Conservation (phyloP, 2,329 filamentous ascomycete genomes). For the Phaeomoniella chlamydospora region DNA sequence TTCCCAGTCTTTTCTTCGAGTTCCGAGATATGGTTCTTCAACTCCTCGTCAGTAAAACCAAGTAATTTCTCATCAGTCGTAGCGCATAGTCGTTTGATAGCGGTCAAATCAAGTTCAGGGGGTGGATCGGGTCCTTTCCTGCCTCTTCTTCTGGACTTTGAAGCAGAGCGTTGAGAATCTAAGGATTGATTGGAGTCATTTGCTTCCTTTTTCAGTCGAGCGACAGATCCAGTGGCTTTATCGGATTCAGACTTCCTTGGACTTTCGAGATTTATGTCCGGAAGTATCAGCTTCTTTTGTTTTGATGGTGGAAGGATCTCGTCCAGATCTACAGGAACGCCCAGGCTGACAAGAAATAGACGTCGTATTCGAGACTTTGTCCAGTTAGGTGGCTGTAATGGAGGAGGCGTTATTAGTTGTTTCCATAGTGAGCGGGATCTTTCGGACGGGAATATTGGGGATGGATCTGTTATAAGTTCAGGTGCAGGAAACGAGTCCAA, state of each 20-base stretch:
- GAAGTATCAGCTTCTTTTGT: conserved; percentile 92
- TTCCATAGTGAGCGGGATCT: conserved; percentile 88
- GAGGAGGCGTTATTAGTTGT: conserved; percentile 86
- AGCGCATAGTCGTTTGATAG: conserved; percentile 61
- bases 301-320: conserved; percentile 95
- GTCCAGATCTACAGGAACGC: conserved; percentile 90
- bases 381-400: conserved; percentile 93
- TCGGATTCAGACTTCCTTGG: conserved; percentile 44
- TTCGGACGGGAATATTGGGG: conserved; percentile 64
- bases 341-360: conserved; percentile 87
- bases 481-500: conserved; percentile 18
- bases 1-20: conserved; percentile 55
- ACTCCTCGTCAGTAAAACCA: conserved; percentile 65
- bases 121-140: conserved; percentile 44
- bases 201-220: conserved; percentile 16
- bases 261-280: conserved; percentile 51
- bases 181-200: conserved; percentile 16
- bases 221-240: conserved; percentile 26
- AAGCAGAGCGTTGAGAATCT: conserved; percentile 16
- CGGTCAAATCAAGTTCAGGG: conserved; percentile 65
- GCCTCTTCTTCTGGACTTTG: conserved; percentile 22
- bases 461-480: conserved; percentile 25
- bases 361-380: conserved; percentile 89
- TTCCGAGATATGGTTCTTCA: conserved; percentile 55
- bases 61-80: conserved; percentile 73